phyloP scores from a whole-genome alignment of 208 protist genomes.

The Leishmania braziliensis region DNA sequence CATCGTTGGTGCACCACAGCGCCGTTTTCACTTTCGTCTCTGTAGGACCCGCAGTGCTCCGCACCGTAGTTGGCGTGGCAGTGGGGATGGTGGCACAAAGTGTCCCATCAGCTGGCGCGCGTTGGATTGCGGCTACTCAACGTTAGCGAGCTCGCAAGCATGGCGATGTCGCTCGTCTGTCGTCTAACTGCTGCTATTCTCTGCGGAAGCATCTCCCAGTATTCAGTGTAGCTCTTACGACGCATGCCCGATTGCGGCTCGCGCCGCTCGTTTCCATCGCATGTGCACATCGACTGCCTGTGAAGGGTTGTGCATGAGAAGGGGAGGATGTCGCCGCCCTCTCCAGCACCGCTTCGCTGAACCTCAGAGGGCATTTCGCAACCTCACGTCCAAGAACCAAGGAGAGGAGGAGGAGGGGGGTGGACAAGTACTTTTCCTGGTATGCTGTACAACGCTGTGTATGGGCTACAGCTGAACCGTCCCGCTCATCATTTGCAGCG shows the following conservation, averaged over 20 bases:
- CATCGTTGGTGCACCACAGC: not conserved
- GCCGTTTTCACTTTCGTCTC: slow-evolving; percentile 6
- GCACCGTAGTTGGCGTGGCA: slow-evolving; percentile 13
- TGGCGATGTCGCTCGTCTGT: not conserved
- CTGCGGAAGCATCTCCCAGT: not conserved
- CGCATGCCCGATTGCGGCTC: slow-evolving; percentile 19
- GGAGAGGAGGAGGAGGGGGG: not conserved
- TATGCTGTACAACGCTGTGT: slow-evolving; percentile 32
- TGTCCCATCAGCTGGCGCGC: not conserved
- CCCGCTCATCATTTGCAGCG: slow-evolving; percentile 49
- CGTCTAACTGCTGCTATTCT: not conserved
- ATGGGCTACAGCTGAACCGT: slow-evolving; percentile 38
- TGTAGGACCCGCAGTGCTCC: slow-evolving; percentile 19
- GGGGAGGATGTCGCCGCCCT: not conserved
- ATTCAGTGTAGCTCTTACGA: slow-evolving; percentile 7
- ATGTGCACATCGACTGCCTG: not conserved
- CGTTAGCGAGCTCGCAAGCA: not conserved
- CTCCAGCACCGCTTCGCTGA: not conserved
- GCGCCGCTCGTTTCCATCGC: slow-evolving; percentile 12
- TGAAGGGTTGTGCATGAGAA: not conserved
- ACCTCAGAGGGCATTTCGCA: no score
- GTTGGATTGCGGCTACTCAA: not conserved
- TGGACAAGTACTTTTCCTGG: slow-evolving; percentile 9
- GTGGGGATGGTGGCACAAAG: slow-evolving; percentile 3
- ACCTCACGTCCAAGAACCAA: not conserved